phyloP scores from a whole-genome alignment of 495 filamentous ascomycete genomes.

The Daldinia concentrica region DNA sequence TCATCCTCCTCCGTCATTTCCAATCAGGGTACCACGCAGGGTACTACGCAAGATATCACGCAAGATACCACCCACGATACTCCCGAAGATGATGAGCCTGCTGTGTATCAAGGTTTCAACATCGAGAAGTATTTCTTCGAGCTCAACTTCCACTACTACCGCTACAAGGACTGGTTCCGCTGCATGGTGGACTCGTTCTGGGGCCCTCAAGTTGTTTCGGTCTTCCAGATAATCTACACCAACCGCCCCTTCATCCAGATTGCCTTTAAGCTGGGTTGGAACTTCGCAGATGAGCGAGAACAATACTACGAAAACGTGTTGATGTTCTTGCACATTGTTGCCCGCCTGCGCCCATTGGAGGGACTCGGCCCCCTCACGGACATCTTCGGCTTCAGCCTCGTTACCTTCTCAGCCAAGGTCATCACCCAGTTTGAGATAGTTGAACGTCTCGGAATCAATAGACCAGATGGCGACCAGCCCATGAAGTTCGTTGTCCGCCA shows the following conservation, averaged over 20 bases:
- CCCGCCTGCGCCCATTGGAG: background rate
- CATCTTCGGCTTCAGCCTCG: slow-evolving; percentile 18
- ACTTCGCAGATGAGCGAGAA: background rate
- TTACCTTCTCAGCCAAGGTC: background rate
- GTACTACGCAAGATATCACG: background rate
- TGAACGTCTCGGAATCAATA: background rate
- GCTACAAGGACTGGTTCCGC: slow-evolving; percentile 11
- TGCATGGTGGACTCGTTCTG: slow-evolving; percentile 21
- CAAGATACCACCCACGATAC: background rate
- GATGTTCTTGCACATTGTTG: slow-evolving; percentile 17
- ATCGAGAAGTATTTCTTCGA: slow-evolving; percentile 2
- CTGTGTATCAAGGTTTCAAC: background rate
- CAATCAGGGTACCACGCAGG: background rate
- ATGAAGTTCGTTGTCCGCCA: background rate
- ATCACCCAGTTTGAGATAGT: slow-evolving; percentile 8
- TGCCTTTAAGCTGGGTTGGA: background rate
- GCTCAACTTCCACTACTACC: slow-evolving; percentile 9
- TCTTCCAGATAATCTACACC: background rate
- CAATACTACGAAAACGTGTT: background rate
- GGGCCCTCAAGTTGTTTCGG: background rate
- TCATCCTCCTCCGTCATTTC: too few species aligned
- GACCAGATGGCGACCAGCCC: background rate
- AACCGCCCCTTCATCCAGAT: slow-evolving; percentile 21
- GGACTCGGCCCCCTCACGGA: slow-evolving; percentile 8
- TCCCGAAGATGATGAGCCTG: background rate